Conservation (phyloP, 805 yeast species). For the Blastobotrys muscicola region DNA sequence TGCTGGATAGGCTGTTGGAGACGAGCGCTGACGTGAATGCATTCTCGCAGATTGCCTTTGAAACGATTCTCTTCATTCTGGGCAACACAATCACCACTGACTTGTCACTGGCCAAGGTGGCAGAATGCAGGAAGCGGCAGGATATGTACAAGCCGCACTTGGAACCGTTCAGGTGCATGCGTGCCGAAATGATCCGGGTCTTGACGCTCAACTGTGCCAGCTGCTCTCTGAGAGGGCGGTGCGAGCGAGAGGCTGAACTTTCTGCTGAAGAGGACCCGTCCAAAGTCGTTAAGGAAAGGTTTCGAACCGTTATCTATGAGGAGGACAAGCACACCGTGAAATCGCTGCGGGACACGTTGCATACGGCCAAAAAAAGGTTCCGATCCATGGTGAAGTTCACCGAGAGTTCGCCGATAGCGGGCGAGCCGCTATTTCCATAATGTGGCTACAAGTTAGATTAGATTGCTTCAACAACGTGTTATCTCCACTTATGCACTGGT, state of each 20-base stretch:
- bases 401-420: too few relatives aligned
- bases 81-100: conserved; percentile 1
- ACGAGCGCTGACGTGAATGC: conserved; percentile 1
- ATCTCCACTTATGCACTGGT: too few relatives aligned
- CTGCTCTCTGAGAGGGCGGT: not conserved
- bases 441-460: too few relatives aligned
- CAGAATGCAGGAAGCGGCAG: conserved; percentile 3
- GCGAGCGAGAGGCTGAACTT: not conserved
- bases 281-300: not conserved
- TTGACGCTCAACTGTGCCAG: not conserved
- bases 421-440: too few relatives aligned
- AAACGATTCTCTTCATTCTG: conserved; percentile 8
- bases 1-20: conserved; percentile 4
- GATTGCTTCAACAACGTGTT: too few relatives aligned
- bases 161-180: conserved; percentile 7
- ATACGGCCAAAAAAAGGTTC: not conserved
- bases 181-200: conserved; percentile 9
- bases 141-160: conserved; percentile 2
- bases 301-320: not conserved
- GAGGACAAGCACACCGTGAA: not conserved
- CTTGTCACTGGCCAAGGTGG: conserved; percentile 1
- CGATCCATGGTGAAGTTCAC: not conserved
- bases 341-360: not conserved
- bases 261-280: conserved; percentile 7
- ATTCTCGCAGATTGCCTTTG: conserved; percentile 10